Evolutionary conservation across 768 basidiomycete species (phyloP).

Genomic region (Agrocybe pediades): DNA sequence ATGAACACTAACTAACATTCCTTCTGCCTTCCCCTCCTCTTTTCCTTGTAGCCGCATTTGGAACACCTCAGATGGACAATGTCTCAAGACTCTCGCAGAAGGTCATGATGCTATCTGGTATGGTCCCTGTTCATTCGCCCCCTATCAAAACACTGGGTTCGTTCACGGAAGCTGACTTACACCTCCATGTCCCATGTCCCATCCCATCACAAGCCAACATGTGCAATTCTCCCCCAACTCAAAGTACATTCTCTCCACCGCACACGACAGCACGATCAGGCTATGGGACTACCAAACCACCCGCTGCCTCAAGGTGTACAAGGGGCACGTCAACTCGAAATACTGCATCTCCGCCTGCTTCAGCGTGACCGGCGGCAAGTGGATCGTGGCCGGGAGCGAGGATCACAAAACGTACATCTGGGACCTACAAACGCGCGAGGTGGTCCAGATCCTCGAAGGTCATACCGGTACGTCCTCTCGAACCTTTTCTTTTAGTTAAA

Average conservation of each 20-base stretch:
- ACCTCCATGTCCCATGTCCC: neutral
- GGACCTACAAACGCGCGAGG: slow-evolving; percentile 87
- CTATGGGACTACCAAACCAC: slow-evolving; percentile 95
- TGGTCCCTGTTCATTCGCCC: slow-evolving; percentile 10
- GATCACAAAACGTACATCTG: slow-evolving; percentile 89
- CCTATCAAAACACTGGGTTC: too few species aligned
- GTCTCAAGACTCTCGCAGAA: slow-evolving; percentile 93
- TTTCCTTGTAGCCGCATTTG: slow-evolving; percentile 78
- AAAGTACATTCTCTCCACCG: slow-evolving; percentile 91
- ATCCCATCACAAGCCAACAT: slow-evolving; percentile 59
- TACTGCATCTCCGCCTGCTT: slow-evolving; percentile 87
- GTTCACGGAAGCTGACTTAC: too few species aligned
- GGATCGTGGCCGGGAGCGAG: slow-evolving; percentile 92
- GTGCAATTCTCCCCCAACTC: slow-evolving; percentile 96
- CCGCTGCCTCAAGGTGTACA: slow-evolving; percentile 88
- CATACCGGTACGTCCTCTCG: slow-evolving; percentile 75
- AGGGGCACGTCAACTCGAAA: slow-evolving; percentile 79
- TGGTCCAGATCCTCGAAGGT: slow-evolving; percentile 78
- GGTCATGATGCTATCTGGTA: slow-evolving; percentile 85
- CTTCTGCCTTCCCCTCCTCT: too few species aligned
- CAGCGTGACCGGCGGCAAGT: slow-evolving; percentile 82
- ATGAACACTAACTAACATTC: too few species aligned
- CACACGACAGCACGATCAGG: slow-evolving; percentile 90
- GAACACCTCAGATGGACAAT: slow-evolving; percentile 91
- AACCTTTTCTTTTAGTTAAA: too few species aligned